Evolutionary conservation across 176 grass and related monocot genomes (phyloP).

Genomic region (Luzula sylvatica): DNA sequence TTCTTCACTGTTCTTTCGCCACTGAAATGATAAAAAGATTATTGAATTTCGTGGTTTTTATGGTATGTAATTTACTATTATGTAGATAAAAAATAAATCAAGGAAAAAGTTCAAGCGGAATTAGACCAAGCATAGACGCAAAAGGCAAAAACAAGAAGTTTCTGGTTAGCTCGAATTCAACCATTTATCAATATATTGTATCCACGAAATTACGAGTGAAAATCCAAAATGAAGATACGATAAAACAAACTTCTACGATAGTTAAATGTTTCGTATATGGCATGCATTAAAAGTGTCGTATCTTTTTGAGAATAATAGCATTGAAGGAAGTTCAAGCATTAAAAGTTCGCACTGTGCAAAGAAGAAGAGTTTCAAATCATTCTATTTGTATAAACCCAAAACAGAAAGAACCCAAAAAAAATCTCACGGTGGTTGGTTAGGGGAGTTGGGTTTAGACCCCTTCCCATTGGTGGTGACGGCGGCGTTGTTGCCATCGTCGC

Average conservation of each 20-base stretch:
- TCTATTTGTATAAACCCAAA: neutral
- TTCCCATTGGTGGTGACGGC: conserved; percentile 33
- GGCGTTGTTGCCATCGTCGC: conserved; percentile 18
- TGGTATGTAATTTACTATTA: neutral
- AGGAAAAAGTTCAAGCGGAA: neutral
- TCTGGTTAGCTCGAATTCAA: no score
- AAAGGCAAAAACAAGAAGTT: neutral
- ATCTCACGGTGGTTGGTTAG: conserved; percentile 33
- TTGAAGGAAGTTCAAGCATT: neutral
- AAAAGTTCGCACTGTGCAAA: neutral
- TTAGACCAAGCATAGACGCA: neutral
- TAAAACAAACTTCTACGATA: neutral
- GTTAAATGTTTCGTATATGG: neutral
- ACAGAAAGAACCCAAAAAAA: neutral
- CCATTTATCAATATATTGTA: no score
- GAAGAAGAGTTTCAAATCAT: neutral
- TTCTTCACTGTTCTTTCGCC: conserved; percentile 96
- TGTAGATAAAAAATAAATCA: neutral
- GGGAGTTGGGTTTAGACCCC: conserved; percentile 36
- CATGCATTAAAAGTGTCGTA: neutral
- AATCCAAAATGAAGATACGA: neutral
- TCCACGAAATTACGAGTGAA: no score
- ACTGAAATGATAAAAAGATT: conserved; percentile 22
- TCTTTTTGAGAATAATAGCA: neutral
- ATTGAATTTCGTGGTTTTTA: conserved; percentile 8